phyloP scores from a whole-genome alignment of 2,329 filamentous ascomycete genomes.

The Neophaeococcomyces aloes region DNA sequence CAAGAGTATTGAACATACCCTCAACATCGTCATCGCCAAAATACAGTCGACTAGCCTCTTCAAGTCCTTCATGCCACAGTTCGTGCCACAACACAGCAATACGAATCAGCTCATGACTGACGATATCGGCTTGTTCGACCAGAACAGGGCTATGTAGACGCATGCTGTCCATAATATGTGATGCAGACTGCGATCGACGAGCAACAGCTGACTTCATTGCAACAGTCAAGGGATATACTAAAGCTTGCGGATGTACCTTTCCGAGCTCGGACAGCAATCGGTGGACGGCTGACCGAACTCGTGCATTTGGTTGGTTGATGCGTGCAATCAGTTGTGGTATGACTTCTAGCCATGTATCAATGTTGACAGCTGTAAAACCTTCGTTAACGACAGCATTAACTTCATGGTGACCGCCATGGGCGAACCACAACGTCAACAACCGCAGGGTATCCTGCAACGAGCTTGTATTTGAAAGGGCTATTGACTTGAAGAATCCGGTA shows the following conservation, averaged over 20 bases:
- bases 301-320: constrained; percentile 88
- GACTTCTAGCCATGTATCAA: constrained; percentile 97
- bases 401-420: constrained; percentile 76
- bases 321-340: constrained; percentile 94
- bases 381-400: constrained; percentile 83
- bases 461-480: constrained; percentile 79
- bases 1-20: constrained; percentile 87
- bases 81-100: constrained; percentile 98
- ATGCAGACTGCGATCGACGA: constrained; percentile 74
- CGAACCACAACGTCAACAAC: constrained; percentile 90
- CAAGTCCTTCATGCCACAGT: constrained; percentile 94
- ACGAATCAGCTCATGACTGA: constrained; percentile 92
- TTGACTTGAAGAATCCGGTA: constrained; percentile 94
- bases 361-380: constrained; percentile 80
- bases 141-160: constrained; percentile 83
- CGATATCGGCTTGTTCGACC: constrained; percentile 87
- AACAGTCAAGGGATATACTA: constrained; percentile 94
- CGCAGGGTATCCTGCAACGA: constrained; percentile 92
- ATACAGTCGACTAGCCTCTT: constrained; percentile 91
- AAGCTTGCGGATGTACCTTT: constrained; percentile 82
- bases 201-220: constrained; percentile 93
- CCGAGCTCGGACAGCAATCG: constrained; percentile 87
- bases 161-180: constrained; percentile 96
- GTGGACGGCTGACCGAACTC: constrained; percentile 83
- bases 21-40: constrained; percentile 97